phyloP scores from a whole-genome alignment of 345 rosid species.

The Kandelia obovata region DNA sequence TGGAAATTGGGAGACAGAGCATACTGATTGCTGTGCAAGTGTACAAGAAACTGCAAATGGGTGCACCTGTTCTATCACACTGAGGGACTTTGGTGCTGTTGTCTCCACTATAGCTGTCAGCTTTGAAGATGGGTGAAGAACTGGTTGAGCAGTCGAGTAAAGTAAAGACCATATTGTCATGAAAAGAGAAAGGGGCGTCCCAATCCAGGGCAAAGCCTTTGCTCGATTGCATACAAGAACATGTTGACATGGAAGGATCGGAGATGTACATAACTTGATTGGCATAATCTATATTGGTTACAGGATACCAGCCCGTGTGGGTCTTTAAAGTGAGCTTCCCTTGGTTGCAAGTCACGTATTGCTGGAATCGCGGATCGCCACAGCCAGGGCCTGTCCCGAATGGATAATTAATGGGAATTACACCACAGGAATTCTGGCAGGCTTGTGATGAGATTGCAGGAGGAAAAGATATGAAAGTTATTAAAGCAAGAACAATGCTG shows the following conservation, averaged over 20 bases:
- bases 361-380: constrained; percentile 85
- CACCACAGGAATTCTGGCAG: constrained; percentile 64
- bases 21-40: constrained; percentile 70
- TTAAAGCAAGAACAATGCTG: constrained; percentile 9
- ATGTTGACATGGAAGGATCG: constrained; percentile 85
- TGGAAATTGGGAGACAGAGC: constrained; percentile 64
- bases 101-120: constrained; percentile 17
- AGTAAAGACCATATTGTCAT: constrained; percentile 67
- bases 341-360: constrained; percentile 48
- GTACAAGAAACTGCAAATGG: constrained; percentile 78
- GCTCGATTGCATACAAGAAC: constrained; percentile 73
- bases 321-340: constrained; percentile 60
- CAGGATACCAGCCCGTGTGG: constrained; percentile 73
- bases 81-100: constrained; percentile 39
- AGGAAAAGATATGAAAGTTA: constrained; percentile 27
- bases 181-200: constrained; percentile 85
- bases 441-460: constrained; percentile 46
- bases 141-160: constrained; percentile 68
- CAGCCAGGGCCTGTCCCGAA: constrained; percentile 78
- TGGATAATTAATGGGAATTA: constrained; percentile 59
- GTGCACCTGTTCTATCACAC: constrained; percentile 68
- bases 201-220: constrained; percentile 81
- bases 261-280: constrained; percentile 58
- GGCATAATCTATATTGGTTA: constrained; percentile 62
- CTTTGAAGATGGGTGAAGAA: constrained; percentile 53